A percentile compares a stretch with the other conserved stretches of the same genome.
Conservation (phyloP, 2,329 filamentous ascomycete species). For the Xylariomycetidae sp. region DNA sequence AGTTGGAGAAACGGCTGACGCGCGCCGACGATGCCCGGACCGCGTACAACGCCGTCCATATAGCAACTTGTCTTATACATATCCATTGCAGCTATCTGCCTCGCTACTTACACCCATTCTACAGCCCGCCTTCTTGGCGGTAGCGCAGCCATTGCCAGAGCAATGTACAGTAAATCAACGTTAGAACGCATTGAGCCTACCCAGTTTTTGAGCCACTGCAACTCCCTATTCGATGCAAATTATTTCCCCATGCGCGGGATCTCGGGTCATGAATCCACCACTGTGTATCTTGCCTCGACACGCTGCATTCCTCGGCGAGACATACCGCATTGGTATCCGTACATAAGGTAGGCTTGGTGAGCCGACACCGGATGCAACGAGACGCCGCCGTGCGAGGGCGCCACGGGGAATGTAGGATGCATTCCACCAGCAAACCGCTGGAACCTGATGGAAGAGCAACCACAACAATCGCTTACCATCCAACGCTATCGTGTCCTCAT, state of each 20-base stretch:
- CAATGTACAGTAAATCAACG: not conserved
- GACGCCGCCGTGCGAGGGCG: too few relatives aligned
- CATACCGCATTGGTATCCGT: too few relatives aligned
- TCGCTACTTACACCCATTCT: conserved; percentile 12
- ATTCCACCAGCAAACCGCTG: too few relatives aligned
- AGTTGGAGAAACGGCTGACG: conserved; percentile 7
- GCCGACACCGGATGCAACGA: too few relatives aligned
- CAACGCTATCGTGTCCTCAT: too few relatives aligned
- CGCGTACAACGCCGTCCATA: conserved; percentile 7
- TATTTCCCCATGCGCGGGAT: conserved; percentile 8
- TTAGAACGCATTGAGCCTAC: conserved; percentile 4
- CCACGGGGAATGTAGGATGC: too few relatives aligned
- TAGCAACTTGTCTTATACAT: conserved; percentile 12
- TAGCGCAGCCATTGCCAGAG: conserved; percentile 11
- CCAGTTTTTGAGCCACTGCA: conserved; percentile 8
- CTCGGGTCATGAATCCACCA: conserved; percentile 10
- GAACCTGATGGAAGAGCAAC: too few relatives aligned
- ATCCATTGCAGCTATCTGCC: too few relatives aligned
- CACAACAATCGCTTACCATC: too few relatives aligned
- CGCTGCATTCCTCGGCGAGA: too few relatives aligned
- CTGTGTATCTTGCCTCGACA: too few relatives aligned
- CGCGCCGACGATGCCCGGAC: conserved; percentile 11
- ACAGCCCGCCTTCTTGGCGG: conserved; percentile 4
- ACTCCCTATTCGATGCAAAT: conserved; percentile 12
- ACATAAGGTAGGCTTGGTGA: too few relatives aligned